phyloP scores from a whole-genome alignment of 208 protist genomes.

The Angomonas deanei region DNA sequence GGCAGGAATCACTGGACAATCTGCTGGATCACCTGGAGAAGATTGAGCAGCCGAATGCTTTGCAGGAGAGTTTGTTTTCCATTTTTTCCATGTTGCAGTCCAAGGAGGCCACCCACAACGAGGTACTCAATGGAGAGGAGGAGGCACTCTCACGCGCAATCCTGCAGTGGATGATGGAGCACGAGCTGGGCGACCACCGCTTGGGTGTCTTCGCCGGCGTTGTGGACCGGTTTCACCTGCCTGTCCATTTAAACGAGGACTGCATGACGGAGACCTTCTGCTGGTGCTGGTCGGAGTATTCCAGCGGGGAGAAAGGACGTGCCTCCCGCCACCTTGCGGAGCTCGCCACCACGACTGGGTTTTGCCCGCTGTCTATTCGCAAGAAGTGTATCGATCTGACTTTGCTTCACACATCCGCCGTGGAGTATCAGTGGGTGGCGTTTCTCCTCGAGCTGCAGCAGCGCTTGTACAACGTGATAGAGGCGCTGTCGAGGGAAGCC shows the following conservation, averaged over 20 bases:
- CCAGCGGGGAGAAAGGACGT: conserved; percentile 13
- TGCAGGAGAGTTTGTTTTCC: too few relatives aligned
- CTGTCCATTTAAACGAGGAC: conserved; percentile 27
- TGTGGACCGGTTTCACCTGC: conserved; percentile 32
- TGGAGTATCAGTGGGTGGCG: conserved; percentile 34
- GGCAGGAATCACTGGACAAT: background rate
- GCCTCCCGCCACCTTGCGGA: conserved; percentile 57
- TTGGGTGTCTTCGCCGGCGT: conserved; percentile 53
- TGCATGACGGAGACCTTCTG: conserved; percentile 61
- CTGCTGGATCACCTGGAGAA: too few relatives aligned
- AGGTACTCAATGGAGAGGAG: conserved; percentile 12
- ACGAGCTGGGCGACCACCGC: conserved; percentile 50
- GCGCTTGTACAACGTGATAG: conserved; percentile 43
- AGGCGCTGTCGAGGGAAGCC: conserved; percentile 8
- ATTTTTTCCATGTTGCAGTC: too few relatives aligned
- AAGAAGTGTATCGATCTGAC: conserved; percentile 46
- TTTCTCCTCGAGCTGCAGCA: conserved; percentile 74
- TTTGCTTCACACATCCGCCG: conserved; percentile 23
- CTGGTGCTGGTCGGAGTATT: conserved; percentile 34
- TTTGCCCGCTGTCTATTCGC: conserved; percentile 32
- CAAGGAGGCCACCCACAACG: too few relatives aligned
- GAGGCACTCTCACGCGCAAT: conserved; percentile 27
- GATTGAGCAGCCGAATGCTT: too few relatives aligned
- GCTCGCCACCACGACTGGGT: conserved; percentile 39
- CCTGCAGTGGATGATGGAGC: conserved; percentile 65